These are phyloP conservation scores for Cucumis hystrix DNA, from an alignment of 306 rosid genomes.

Conservation along the genomic window DNA sequence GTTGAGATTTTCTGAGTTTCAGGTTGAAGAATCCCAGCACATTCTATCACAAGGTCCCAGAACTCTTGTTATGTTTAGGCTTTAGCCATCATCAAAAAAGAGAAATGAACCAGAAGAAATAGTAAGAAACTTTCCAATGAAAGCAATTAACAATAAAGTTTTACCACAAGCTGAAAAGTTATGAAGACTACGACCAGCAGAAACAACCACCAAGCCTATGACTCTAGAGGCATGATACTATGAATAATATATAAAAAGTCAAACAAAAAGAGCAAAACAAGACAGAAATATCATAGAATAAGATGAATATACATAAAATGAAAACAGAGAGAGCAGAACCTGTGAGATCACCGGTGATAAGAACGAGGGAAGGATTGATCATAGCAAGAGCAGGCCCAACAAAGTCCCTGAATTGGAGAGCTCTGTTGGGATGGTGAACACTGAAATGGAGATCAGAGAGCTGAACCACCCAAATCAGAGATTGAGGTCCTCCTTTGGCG, in stretches of 20 bases:
- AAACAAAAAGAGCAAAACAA: neutral
- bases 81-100: neutral
- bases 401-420: conserved; percentile 34
- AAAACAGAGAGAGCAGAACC: conserved; percentile 20
- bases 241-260: neutral
- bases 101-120: neutral
- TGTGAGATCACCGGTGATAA: conserved; percentile 93
- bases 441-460: conserved; percentile 97
- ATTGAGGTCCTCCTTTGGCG: conserved; percentile 40
- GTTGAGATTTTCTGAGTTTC: too few relatives aligned
- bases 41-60: neutral
- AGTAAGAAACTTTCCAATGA: neutral
- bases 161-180: neutral
- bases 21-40: too few relatives aligned
- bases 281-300: neutral
- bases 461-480: conserved; percentile 82
- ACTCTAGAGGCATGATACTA: neutral
- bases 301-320: neutral
- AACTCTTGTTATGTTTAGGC: neutral
- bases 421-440: conserved; percentile 76
- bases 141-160: neutral
- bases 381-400: conserved; percentile 62
- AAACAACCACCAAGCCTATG: neutral
- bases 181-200: neutral
- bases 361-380: conserved; percentile 89